Base-by-base conservation (phyloP, 2,329 filamentous ascomycete genomes). In the Bimuria novae-zelandiae region DNA sequence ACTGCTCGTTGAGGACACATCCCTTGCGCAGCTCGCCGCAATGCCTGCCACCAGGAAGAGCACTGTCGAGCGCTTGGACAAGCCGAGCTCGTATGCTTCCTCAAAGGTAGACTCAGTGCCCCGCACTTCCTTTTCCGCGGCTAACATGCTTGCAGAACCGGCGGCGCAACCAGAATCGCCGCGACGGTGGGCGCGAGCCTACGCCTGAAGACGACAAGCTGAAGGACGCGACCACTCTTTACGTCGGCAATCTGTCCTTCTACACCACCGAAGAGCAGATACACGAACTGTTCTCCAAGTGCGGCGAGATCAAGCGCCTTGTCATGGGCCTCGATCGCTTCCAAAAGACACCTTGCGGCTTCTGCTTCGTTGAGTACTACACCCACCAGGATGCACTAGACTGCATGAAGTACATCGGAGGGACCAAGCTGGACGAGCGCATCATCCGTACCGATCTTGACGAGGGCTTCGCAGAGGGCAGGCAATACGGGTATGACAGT, bases 281-380 rank as follows among this genome's bases (percentile, higher is more conserved):
- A 55, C 93, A 97, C 76, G 93, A 97, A 76, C 85, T 97, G 42
- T 97, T 97, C 75, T 87, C 89, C 54, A 96, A 96, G 82, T 93
- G 92, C 76, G 94, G 94, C 68, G 94, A 97, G 79, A 96, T 99
- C 77, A 99, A 99, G 79, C 90, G 94, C 23, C 85, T 99, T 42
- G 86, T 99, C 61, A 99, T 99, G 94, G 94, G 94, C 44, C 85
- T 99, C 47, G 94, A 99, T 74, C 89, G 94, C 52, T 96, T 94
- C 80, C 89, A 89, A 76, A 99, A 99, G 80, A 99, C 94, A 0
- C 94, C 94, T 1, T 99, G 94, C 76, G 94, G 94, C 35, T 99
- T 99, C 82, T 99, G 94, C 81, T 99, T 99, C 71, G 94, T 99
- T 69, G 94, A 99, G 77, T 99, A 99, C 79, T 97, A 97, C 80